Conservation (phyloP, 176 grass and related monocot species). For the Hordeum marinum region DNA sequence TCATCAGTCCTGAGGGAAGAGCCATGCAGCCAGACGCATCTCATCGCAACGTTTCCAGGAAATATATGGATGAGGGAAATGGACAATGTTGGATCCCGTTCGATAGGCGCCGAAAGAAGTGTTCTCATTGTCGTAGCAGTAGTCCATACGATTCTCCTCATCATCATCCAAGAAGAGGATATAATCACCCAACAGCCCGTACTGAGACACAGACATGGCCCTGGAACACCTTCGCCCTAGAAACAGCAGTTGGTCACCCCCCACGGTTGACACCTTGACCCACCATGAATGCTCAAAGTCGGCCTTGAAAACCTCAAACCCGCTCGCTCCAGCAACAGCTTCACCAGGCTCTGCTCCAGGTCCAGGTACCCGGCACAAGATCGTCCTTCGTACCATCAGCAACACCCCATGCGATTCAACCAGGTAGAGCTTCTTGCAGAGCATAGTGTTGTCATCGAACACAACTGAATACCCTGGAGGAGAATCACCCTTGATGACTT, state of each 20-base stretch:
- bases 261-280: background rate
- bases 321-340: background rate
- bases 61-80: background rate
- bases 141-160: background rate
- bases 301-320: background rate
- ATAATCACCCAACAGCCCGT: background rate
- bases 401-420: background rate
- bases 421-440: background rate
- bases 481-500: background rate
- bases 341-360: background rate
- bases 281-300: background rate
- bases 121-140: background rate
- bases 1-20: background rate
- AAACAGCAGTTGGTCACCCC: background rate
- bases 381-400: background rate
- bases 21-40: background rate
- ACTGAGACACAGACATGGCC: background rate
- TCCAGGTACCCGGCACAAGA: background rate
- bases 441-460: background rate
- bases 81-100: background rate
- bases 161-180: slow-evolving; percentile 5
- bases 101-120: background rate
- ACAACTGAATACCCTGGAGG: background rate
- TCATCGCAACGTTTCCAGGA: background rate
- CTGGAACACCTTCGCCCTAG: background rate